Conservation (phyloP, 805 yeast genomes). For the Barnettozyma botsteinii region DNA sequence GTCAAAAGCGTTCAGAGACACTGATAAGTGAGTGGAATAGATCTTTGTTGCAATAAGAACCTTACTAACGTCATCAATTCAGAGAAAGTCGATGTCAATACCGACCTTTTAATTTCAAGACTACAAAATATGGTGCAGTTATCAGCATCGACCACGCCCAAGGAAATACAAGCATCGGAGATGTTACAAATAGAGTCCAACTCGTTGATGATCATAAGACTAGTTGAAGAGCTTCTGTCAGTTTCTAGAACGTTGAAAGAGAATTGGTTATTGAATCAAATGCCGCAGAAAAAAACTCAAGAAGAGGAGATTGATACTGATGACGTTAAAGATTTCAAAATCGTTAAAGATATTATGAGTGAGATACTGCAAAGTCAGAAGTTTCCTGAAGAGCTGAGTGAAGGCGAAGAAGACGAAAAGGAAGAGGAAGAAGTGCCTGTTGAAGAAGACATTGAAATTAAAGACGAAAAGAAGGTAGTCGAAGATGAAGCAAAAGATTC, state of each 20-base stretch:
- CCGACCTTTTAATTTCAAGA: conserved; percentile 45
- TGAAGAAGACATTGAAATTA: not conserved
- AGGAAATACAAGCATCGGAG: conserved; percentile 40
- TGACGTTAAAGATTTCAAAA: conserved; percentile 11
- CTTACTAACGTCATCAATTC: too few relatives aligned
- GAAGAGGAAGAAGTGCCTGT: conserved; percentile 3
- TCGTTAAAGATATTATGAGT: conserved; percentile 6
- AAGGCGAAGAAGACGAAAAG: conserved; percentile 8
- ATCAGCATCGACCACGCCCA: conserved; percentile 31
- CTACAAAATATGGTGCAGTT: conserved; percentile 48
- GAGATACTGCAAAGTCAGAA: conserved; percentile 6
- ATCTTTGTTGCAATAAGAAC: too few relatives aligned
- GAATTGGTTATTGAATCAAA: conserved; percentile 51
- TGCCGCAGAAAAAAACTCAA: conserved; percentile 29
- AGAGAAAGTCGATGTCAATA: conserved; percentile 45
- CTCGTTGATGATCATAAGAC: conserved; percentile 42
- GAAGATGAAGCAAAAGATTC: not conserved
- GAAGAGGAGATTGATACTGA: not conserved
- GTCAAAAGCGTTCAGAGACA: conserved; percentile 37
- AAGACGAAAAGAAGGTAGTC: not conserved
- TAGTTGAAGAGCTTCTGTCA: conserved; percentile 46
- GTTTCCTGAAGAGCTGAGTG: conserved; percentile 12
- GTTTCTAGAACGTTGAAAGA: conserved; percentile 46
- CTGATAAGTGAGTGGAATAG: conserved; percentile 34
- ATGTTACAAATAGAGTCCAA: conserved; percentile 52